A percentile compares a stretch with the other conserved stretches of the same genome.
Conservation (phyloP, 2,329 filamentous ascomycete genomes). For the Cladorrhinum sp. region DNA sequence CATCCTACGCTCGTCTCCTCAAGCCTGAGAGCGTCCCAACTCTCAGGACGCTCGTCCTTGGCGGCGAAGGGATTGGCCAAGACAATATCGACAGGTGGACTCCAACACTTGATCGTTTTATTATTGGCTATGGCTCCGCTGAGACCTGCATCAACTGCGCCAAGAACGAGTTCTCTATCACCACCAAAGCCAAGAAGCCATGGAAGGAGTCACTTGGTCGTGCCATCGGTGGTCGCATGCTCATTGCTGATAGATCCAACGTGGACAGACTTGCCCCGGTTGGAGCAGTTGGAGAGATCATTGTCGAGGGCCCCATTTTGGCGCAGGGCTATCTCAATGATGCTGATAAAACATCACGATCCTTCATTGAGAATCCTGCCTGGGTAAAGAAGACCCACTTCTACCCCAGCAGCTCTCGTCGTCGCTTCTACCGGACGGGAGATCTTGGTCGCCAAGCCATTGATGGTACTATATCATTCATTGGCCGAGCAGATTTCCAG, state of each 20-base stretch:
- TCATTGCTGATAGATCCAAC: slow-evolving; percentile 17
- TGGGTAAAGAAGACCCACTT: not conserved
- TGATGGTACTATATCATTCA: slow-evolving; percentile 1
- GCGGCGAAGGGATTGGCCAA: slow-evolving; percentile 24
- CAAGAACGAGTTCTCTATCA: slow-evolving; percentile 5
- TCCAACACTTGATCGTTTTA: not conserved
- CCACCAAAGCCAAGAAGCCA: slow-evolving; percentile 1
- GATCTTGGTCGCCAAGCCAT: not conserved
- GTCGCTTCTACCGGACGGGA: slow-evolving; percentile 3
- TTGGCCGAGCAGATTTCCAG: slow-evolving; percentile 6
- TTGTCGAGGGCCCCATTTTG: not conserved
- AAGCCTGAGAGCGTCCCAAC: slow-evolving; percentile 23
- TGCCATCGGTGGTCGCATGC: slow-evolving; percentile 4
- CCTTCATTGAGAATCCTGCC: not conserved
- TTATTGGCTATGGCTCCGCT: slow-evolving; percentile 26
- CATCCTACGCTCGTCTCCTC: slow-evolving; percentile 25
- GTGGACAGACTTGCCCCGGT: not conserved
- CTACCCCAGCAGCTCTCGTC: not conserved
- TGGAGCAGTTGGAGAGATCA: not conserved
- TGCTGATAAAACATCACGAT: not conserved
- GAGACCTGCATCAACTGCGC: slow-evolving; percentile 20
- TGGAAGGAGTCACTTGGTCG: slow-evolving; percentile 12
- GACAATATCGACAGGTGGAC: slow-evolving; percentile 23
- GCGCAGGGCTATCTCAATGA: slow-evolving; percentile 1
- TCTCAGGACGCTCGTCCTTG: slow-evolving; percentile 23